Evolutionary conservation across 768 basidiomycete genomes (phyloP).

Genomic region (Hirschioporus abietinus): DNA sequence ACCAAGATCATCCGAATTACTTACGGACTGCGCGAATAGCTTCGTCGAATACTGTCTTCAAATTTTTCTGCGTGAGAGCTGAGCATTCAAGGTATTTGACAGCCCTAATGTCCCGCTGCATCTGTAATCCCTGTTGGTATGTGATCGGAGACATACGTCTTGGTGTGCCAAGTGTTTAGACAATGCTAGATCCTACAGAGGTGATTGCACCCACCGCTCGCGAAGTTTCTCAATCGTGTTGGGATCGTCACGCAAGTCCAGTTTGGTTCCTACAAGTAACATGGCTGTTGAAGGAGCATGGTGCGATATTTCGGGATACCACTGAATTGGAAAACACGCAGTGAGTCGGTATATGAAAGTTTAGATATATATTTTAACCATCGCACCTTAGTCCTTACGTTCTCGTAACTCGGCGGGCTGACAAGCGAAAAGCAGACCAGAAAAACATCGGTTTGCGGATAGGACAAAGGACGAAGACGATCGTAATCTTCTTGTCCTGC

Average conservation of each 20-base stretch:
- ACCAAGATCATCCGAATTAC: conserved; percentile 28
- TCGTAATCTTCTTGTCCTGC: conserved; percentile 99
- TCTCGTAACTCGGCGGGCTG: conserved; percentile 96
- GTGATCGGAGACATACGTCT: conserved; percentile 94
- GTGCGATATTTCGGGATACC: conserved; percentile 96
- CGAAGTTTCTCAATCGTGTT: conserved; percentile 88
- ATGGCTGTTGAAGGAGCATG: conserved; percentile 93
- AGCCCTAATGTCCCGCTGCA: conserved; percentile 91
- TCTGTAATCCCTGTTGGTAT: conserved; percentile 84
- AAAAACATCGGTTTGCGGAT: conserved; percentile 99
- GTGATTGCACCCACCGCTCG: conserved; percentile 59
- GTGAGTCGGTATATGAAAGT: not conserved
- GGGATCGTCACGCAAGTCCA: conserved; percentile 95
- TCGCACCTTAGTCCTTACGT: conserved; percentile 93
- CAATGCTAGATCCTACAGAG: conserved; percentile 5
- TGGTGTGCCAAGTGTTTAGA: conserved; percentile 9
- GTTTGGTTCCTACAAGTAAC: conserved; percentile 93
- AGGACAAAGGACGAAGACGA: conserved; percentile 93
- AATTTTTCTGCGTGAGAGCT: conserved; percentile 93
- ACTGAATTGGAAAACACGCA: conserved; percentile 38
- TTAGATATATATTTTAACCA: not conserved
- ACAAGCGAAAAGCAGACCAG: conserved; percentile 99
- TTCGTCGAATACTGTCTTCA: conserved; percentile 99
- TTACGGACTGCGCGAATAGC: conserved; percentile 94
- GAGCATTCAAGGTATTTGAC: conserved; percentile 97